Conservation (phyloP, 2,329 filamentous ascomycete species). For the Aureobasidium namibiae region DNA sequence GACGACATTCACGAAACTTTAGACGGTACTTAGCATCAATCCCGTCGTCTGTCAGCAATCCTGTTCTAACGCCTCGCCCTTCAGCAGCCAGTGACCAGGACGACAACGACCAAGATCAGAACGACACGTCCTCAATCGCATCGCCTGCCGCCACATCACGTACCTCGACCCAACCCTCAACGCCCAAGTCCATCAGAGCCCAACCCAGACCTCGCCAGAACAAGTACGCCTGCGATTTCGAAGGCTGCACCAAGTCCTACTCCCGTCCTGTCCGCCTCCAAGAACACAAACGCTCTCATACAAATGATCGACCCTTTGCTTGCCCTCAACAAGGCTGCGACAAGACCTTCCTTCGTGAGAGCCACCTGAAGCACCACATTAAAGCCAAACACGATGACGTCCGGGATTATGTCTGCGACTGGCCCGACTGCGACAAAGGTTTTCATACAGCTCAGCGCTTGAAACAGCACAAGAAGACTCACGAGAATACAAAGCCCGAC, state of each 20-base stretch:
- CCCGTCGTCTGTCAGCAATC: background rate
- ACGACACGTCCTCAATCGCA: background rate
- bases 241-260: constrained; percentile 72
- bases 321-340: constrained; percentile 64
- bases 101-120: background rate
- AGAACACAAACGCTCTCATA: constrained; percentile 77
- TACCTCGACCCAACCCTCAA: constrained; percentile 23
- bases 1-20: background rate
- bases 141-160: background rate
- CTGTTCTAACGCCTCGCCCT: background rate
- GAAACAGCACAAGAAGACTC: constrained; percentile 65
- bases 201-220: constrained; percentile 50
- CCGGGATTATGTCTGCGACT: constrained; percentile 62
- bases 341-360: constrained; percentile 79
- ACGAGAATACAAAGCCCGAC: constrained; percentile 64
- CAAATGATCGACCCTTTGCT: constrained; percentile 69
- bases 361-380: constrained; percentile 78
- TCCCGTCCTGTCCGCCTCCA: constrained; percentile 75
- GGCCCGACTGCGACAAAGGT: constrained; percentile 65
- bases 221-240: constrained; percentile 66
- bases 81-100: background rate
- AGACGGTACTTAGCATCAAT: background rate
- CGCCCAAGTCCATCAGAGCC: constrained; percentile 25
- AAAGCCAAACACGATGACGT: constrained; percentile 71
- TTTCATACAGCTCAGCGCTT: constrained; percentile 73